These are phyloP conservation scores for Cryptococcus sp. DNA, from an alignment of 1,284 basidiomycete species.

Conservation along the genomic window DNA sequence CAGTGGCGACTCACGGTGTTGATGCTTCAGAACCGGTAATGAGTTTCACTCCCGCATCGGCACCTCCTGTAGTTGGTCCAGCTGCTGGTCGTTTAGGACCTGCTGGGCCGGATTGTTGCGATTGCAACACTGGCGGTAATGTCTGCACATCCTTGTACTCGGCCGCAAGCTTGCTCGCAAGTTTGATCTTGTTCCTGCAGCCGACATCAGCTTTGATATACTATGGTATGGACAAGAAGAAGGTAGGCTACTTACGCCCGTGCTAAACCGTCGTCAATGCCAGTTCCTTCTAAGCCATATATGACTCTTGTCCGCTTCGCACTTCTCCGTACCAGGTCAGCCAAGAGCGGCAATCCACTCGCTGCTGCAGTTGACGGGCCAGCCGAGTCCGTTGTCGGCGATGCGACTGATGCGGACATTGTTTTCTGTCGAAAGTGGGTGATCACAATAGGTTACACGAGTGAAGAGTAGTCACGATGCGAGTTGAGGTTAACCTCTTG, in stretches of 20 bases:
- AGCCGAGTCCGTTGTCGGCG: constrained; percentile 25
- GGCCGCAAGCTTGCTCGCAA: constrained; percentile 68
- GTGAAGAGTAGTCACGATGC: not conserved
- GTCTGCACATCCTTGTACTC: constrained; percentile 87
- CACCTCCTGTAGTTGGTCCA: constrained; percentile 63
- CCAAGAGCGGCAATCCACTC: constrained; percentile 41
- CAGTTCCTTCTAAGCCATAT: constrained; percentile 47
- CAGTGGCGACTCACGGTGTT: constrained; percentile 16
- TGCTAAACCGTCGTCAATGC: constrained; percentile 44
- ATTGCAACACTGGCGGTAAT: constrained; percentile 75
- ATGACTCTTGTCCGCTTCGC: constrained; percentile 54
- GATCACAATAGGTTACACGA: not conserved
- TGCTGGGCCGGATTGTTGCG: constrained; percentile 72
- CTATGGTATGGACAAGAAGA: not conserved
- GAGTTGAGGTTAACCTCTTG: too few relatives aligned
- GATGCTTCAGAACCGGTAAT: constrained; percentile 32
- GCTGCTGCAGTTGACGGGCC: constrained; percentile 26
- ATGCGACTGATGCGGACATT: constrained; percentile 28
- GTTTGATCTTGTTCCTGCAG: constrained; percentile 54
- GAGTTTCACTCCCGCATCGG: constrained; percentile 24
- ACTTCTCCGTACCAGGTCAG: constrained; percentile 49
- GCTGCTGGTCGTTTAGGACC: constrained; percentile 70
- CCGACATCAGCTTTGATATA: not conserved
- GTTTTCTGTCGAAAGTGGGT: not conserved
- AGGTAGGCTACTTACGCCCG: constrained; percentile 44